phyloP scores from a whole-genome alignment of 768 basidiomycete genomes.

The Lactarius sp. region DNA sequence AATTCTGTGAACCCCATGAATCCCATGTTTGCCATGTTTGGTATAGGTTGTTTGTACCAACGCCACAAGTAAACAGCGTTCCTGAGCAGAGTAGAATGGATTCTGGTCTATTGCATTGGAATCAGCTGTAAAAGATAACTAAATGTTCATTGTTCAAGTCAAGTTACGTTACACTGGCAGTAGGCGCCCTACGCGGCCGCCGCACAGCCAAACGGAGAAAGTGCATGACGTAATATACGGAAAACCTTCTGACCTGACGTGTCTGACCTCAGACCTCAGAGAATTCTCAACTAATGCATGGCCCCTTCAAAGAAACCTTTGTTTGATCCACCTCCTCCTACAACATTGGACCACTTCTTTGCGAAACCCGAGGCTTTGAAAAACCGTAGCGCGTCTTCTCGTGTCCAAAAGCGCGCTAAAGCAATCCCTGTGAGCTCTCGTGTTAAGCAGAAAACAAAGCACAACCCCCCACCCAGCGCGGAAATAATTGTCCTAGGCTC shows the following conservation, averaged over 20 bases:
- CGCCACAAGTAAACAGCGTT: no score
- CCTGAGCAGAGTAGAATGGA: no score
- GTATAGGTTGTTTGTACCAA: no score
- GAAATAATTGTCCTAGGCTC: constrained; percentile 34
- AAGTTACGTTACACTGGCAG: no score
- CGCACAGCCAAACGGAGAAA: neutral
- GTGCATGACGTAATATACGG: neutral
- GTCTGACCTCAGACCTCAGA: neutral
- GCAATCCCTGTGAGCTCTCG: neutral
- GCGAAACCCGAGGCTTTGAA: neutral
- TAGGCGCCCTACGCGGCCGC: no score
- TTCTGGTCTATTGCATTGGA: no score
- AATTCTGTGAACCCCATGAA: no score
- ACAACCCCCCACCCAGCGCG: neutral
- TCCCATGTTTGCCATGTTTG: no score
- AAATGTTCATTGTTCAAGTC: no score
- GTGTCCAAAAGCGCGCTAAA: constrained; percentile 4
- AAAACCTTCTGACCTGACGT: neutral
- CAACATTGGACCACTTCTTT: constrained; percentile 24
- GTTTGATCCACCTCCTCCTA: constrained; percentile 12
- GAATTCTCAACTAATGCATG: constrained; percentile 5
- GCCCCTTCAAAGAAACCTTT: constrained; percentile 12
- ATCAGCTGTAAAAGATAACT: no score
- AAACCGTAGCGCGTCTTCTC: constrained; percentile 2
- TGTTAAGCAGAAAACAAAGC: constrained; percentile 5